Evolutionary conservation across 768 basidiomycete genomes (phyloP).

Genomic region (Strobilomyces echinocephalus): DNA sequence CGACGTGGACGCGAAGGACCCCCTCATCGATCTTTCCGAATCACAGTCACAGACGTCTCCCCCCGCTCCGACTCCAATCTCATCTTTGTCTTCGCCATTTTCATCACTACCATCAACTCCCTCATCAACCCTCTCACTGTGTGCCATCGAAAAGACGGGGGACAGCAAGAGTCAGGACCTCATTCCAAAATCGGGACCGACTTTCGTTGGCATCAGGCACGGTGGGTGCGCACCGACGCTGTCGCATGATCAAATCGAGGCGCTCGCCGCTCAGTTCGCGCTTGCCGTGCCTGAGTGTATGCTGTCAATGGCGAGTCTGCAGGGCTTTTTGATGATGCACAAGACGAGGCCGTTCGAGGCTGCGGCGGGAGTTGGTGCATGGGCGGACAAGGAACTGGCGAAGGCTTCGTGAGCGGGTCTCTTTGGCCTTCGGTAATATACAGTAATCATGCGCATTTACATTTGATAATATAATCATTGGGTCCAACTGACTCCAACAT

Average conservation of each 20-base stretch:
- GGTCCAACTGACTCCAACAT: no score
- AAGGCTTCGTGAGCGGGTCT: not conserved
- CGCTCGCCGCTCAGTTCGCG: slow-evolving; percentile 55
- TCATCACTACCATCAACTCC: not conserved
- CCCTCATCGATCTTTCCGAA: slow-evolving; percentile 17
- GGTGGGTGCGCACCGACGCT: slow-evolving; percentile 37
- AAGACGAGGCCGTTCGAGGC: slow-evolving; percentile 58
- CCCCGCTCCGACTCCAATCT: not conserved
- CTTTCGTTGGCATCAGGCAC: slow-evolving; percentile 24
- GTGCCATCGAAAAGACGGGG: slow-evolving; percentile 17
- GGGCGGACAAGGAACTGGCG: slow-evolving; percentile 46
- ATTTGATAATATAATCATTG: no score
- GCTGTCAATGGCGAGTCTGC: slow-evolving; percentile 41
- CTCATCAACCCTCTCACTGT: not conserved
- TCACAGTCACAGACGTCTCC: not conserved
- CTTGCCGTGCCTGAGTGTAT: slow-evolving; percentile 45
- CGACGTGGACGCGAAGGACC: not conserved
- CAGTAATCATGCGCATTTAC: not conserved
- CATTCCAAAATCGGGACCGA: not conserved
- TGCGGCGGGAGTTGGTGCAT: slow-evolving; percentile 39
- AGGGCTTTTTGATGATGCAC: slow-evolving; percentile 65
- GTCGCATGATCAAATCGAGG: slow-evolving; percentile 33
- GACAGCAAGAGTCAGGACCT: not conserved
- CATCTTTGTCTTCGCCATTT: not conserved
- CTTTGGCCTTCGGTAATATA: not conserved